Conservation (phyloP, 2,329 filamentous ascomycete genomes). For the Trichoderma polysporum region DNA sequence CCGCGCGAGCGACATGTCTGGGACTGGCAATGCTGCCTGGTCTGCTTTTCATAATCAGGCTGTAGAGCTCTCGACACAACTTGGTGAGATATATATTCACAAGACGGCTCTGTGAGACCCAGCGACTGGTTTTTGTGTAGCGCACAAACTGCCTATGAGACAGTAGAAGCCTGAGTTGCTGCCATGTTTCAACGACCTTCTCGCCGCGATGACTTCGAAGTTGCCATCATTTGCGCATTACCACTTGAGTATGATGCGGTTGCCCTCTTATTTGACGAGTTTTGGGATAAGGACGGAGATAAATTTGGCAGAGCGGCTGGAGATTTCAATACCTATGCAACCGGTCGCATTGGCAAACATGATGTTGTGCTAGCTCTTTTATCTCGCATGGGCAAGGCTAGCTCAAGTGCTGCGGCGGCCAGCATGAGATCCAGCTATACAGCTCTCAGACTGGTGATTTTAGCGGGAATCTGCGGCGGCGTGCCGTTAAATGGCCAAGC, state of each 20-base stretch:
- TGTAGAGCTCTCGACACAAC: too few species aligned
- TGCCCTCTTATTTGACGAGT: constrained; percentile 28
- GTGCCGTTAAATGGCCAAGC: constrained; percentile 26
- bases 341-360: constrained; percentile 31
- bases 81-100: too few species aligned
- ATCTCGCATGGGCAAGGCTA: constrained; percentile 31
- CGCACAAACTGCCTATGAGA: too few species aligned
- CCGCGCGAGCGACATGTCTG: too few species aligned
- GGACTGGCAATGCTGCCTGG: too few species aligned
- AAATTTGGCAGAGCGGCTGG: constrained; percentile 26
- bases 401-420: constrained; percentile 28
- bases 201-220: constrained; percentile 24
- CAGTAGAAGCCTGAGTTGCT: too few species aligned
- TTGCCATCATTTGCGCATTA: constrained; percentile 33
- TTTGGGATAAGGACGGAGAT: constrained; percentile 29
- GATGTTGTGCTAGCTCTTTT: constrained; percentile 33
- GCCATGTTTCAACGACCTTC: neutral
- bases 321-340: constrained; percentile 33
- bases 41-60: too few species aligned
- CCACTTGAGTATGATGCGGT: constrained; percentile 29
- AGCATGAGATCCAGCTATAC: constrained; percentile 36
- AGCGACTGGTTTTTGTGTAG: too few species aligned
- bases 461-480: constrained; percentile 39
- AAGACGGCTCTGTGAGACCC: too few species aligned
- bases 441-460: constrained; percentile 31